These are phyloP conservation scores for Elaeis guineensis DNA, from an alignment of 176 grass and related monocot genomes.

Conservation along the genomic window DNA sequence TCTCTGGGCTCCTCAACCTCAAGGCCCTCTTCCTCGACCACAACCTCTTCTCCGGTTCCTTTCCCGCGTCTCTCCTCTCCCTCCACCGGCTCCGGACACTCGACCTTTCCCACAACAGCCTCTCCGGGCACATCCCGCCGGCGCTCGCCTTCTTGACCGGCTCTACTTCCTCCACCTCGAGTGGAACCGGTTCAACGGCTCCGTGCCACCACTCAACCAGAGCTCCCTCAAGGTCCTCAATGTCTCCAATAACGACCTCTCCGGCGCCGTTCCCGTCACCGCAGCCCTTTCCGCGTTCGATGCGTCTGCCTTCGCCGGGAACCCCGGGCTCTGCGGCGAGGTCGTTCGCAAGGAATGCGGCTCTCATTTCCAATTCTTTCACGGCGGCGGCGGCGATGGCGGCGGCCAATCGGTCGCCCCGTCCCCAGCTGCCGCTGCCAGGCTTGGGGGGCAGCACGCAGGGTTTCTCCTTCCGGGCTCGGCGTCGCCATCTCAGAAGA, in stretches of 20 bases:
- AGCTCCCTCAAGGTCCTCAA: conserved; percentile 55
- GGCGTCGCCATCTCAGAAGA: conserved; percentile 17
- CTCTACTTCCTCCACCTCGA: conserved; percentile 53
- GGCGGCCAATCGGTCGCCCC: conserved; percentile 20
- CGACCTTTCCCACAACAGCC: conserved; percentile 61
- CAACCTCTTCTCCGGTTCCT: conserved; percentile 73
- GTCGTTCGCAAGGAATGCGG: conserved; percentile 57
- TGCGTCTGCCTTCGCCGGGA: conserved; percentile 38
- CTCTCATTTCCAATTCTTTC: conserved; percentile 69
- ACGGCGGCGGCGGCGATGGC: conserved; percentile 6
- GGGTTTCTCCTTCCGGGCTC: conserved; percentile 35
- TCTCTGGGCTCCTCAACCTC: conserved; percentile 71
- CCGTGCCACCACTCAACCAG: conserved; percentile 78
- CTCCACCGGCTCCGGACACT: conserved; percentile 72
- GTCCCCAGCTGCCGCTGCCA: conserved; percentile 24
- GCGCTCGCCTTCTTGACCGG: conserved; percentile 44
- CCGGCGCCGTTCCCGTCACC: conserved; percentile 71
- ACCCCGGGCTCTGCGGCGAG: conserved; percentile 68
- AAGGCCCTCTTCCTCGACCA: conserved; percentile 68
- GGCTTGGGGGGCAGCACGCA: conserved; percentile 4
- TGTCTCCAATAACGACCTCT: conserved; percentile 78
- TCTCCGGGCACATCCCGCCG: conserved; percentile 49
- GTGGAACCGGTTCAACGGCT: conserved; percentile 61
- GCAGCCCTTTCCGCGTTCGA: conserved; percentile 29
- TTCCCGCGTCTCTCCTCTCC: conserved; percentile 48